Evolutionary conservation across 257 asterid species (phyloP).

Genomic region (Primulina eburnea): DNA sequence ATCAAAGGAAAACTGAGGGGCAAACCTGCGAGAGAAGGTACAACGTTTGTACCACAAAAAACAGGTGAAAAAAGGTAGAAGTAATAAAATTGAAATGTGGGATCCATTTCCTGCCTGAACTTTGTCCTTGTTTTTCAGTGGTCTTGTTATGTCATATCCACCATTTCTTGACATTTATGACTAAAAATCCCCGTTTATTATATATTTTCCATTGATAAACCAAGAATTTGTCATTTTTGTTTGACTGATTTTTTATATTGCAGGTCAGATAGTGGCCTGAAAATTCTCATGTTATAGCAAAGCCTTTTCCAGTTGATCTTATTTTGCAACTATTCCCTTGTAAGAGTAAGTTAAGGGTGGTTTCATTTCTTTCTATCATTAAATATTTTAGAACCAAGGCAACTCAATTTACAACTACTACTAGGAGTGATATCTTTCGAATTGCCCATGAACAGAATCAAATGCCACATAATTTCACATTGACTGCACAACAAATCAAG

Average conservation of each 20-base stretch:
- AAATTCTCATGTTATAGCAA: constrained; percentile 29
- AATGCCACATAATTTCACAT: no score
- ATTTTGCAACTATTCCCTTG: no score
- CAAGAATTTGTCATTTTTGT: constrained; percentile 19
- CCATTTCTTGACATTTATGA: constrained; percentile 18
- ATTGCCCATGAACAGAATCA: no score
- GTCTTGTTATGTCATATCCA: constrained; percentile 50
- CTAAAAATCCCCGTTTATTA: background rate
- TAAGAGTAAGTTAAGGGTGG: no score
- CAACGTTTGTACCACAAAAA: constrained; percentile 23
- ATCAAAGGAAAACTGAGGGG: constrained; percentile 19
- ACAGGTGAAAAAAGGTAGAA: constrained; percentile 22
- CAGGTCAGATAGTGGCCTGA: constrained; percentile 28
- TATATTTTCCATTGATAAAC: background rate
- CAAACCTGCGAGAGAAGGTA: constrained; percentile 24
- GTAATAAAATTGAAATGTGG: constrained; percentile 33
- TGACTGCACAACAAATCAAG: no score
- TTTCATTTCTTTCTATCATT: no score
- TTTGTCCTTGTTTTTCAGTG: constrained; percentile 48
- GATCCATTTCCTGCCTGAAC: constrained; percentile 38
- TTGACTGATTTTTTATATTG: constrained; percentile 20
- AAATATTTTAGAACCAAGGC: no score
- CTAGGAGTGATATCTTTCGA: no score
- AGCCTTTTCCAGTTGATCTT: no score
- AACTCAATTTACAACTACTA: no score